phyloP scores from a whole-genome alignment of 352 stramenopile genomes.

The Phytopythium montanum region DNA sequence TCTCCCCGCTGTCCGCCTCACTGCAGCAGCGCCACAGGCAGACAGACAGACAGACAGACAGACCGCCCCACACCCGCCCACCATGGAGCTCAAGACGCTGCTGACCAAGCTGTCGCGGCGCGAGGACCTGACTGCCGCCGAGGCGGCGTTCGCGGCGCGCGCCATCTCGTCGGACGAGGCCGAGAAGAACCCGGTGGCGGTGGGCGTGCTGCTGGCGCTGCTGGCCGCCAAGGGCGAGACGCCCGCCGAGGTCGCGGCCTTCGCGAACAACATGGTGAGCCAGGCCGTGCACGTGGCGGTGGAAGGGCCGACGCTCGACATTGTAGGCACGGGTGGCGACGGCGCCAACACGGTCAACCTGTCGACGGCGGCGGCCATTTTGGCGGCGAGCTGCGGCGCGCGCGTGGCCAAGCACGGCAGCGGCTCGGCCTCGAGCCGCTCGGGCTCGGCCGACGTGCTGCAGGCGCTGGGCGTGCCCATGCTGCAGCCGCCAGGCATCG shows the following conservation, averaged over 20 bases:
- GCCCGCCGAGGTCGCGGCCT: conserved; percentile 92
- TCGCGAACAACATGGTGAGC: conserved; percentile 95
- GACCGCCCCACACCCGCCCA: too few species aligned
- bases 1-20: background rate
- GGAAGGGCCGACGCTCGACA: conserved; percentile 92
- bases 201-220: conserved; percentile 93
- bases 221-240: conserved; percentile 95
- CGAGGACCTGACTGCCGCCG: conserved; percentile 66
- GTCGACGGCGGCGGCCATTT: conserved; percentile 93
- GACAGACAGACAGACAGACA: background rate
- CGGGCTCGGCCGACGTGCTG: conserved; percentile 96
- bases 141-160: conserved; percentile 67
- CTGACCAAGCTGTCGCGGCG: conserved; percentile 67
- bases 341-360: conserved; percentile 99
- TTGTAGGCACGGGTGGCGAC: conserved; percentile 98
- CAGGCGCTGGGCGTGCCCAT: conserved; percentile 96
- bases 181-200: conserved; percentile 50
- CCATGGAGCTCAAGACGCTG: conserved; percentile 72
- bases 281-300: conserved; percentile 85
- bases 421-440: conserved; percentile 92
- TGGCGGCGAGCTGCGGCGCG: conserved; percentile 93
- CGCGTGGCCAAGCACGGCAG: conserved; percentile 97
- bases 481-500: conserved; percentile 88
- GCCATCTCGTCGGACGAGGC: conserved; percentile 69
- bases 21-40: background rate